These are phyloP conservation scores for Nicotiana paniculata DNA, from an alignment of 257 asterid species.

Conservation along the genomic window DNA sequence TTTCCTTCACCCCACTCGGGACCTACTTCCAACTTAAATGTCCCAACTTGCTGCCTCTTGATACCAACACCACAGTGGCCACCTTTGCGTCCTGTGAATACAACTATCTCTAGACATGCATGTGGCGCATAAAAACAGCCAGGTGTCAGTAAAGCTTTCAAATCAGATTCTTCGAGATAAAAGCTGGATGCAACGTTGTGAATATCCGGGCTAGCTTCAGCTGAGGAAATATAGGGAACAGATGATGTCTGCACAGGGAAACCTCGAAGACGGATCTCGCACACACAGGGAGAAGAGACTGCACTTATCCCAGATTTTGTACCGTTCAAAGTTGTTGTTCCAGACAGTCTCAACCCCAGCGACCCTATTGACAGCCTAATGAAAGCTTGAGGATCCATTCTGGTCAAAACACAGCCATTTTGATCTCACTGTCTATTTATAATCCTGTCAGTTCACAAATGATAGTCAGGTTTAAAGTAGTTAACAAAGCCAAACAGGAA, in stretches of 20 bases:
- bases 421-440: not conserved
- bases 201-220: conserved; percentile 56
- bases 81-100: conserved; percentile 74
- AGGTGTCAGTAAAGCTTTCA: conserved; percentile 65
- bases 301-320: conserved; percentile 46
- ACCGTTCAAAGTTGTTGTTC: conserved; percentile 33
- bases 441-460: not conserved
- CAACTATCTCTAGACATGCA: conserved; percentile 69
- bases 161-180: conserved; percentile 82
- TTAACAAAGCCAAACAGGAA: not conserved
- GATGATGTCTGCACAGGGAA: conserved; percentile 88
- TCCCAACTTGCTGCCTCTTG: conserved; percentile 78
- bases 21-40: conserved; percentile 65
- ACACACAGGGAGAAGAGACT: conserved; percentile 59
- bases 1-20: conserved; percentile 95
- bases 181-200: conserved; percentile 68
- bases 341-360: conserved; percentile 66
- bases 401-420: conserved; percentile 46
- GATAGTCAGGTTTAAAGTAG: not conserved
- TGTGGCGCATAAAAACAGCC: conserved; percentile 67
- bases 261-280: conserved; percentile 96
- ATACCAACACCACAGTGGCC: conserved; percentile 75
- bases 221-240: conserved; percentile 65
- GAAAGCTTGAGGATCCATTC: conserved; percentile 93
- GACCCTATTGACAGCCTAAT: conserved; percentile 84